phyloP scores from a whole-genome alignment of 208 protist species.

The Strigomonas culicis region DNA sequence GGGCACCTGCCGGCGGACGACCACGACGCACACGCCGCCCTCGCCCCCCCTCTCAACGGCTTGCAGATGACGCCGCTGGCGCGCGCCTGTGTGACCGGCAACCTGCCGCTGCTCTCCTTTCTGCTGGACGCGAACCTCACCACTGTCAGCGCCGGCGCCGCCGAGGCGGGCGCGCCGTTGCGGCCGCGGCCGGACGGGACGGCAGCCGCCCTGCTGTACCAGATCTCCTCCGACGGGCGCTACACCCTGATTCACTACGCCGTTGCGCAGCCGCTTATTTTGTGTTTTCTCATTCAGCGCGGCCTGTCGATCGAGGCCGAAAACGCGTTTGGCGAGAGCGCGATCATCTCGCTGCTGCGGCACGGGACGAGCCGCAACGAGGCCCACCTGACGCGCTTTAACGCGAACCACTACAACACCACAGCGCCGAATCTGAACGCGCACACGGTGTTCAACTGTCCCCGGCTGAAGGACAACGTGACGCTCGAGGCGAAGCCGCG shows the following conservation, averaged over 20 bases:
- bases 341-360: constrained; percentile 65
- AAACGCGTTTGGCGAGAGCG: constrained; percentile 68
- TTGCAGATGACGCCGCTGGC: constrained; percentile 3
- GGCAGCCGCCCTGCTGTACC: background rate
- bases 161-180: background rate
- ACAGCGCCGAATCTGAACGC: constrained; percentile 13
- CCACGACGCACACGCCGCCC: too few species aligned
- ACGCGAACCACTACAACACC: background rate
- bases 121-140: background rate
- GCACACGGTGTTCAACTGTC: constrained; percentile 8
- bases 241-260: constrained; percentile 89
- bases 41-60: too few species aligned
- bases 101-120: background rate
- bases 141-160: too few species aligned
- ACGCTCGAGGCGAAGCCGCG: constrained; percentile 39
- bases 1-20: too few species aligned
- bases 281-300: constrained; percentile 34
- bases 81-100: constrained; percentile 1
- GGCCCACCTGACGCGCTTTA: background rate
- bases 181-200: too few species aligned
- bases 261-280: constrained; percentile 41
- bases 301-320: constrained; percentile 61
- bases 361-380: constrained; percentile 68
- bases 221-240: constrained; percentile 69
- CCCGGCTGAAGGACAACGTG: constrained; percentile 11